phyloP scores from a whole-genome alignment of 148 eudicot genomes.

The Rhododendron molle region DNA sequence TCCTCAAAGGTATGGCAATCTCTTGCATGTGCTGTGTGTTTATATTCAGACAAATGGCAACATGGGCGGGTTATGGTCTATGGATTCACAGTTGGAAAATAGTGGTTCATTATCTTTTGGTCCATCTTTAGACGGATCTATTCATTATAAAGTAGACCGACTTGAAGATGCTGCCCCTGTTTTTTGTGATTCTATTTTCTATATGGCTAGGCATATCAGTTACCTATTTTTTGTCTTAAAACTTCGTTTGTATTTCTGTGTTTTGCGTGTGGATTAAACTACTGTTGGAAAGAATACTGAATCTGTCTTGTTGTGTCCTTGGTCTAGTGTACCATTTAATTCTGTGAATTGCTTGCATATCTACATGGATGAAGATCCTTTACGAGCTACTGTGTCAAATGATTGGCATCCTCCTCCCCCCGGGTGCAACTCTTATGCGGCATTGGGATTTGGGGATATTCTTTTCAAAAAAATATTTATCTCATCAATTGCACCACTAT shows the following conservation, averaged over 20 bases:
- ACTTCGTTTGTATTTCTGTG: neutral
- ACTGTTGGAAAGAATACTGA: neutral
- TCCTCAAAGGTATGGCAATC: slow-evolving; percentile 42
- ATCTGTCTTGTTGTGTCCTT: neutral
- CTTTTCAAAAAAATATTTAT: neutral
- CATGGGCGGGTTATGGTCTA: neutral
- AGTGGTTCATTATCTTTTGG: neutral
- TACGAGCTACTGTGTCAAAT: neutral
- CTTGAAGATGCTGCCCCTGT: neutral
- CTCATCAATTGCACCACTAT: neutral
- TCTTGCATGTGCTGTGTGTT: neutral
- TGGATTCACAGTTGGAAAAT: neutral
- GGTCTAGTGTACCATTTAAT: neutral
- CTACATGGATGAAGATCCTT: neutral
- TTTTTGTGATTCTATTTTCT: neutral
- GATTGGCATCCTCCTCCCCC: neutral
- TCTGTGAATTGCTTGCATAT: neutral
- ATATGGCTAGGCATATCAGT: neutral
- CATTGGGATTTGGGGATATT: neutral
- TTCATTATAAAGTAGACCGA: neutral
- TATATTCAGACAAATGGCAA: slow-evolving; percentile 1
- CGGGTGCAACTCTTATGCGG: neutral
- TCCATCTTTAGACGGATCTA: neutral
- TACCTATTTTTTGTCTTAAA: neutral
- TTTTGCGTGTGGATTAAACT: neutral